A percentile compares a stretch with the other conserved stretches of the same genome.
phyloP scores from a whole-genome alignment of 164 flowering plant species.

The Vitis amurensis region DNA sequence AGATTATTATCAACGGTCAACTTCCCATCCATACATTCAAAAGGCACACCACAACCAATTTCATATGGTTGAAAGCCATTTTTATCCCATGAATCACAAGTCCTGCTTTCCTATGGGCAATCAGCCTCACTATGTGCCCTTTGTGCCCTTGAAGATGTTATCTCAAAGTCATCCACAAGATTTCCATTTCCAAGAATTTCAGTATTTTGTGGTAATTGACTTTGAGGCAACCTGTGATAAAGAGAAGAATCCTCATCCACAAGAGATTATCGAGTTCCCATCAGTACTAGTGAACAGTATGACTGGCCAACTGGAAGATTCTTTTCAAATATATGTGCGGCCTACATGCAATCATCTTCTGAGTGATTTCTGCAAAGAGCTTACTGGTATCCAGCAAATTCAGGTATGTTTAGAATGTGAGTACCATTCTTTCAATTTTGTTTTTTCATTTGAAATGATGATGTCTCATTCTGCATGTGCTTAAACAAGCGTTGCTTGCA shows the following conservation, averaged over 20 bases:
- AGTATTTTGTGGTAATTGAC: slow-evolving; percentile 94
- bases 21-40: slow-evolving; percentile 42
- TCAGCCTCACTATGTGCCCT: slow-evolving; percentile 48
- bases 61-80: slow-evolving; percentile 38
- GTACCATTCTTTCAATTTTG: not conserved
- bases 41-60: slow-evolving; percentile 48
- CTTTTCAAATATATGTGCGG: slow-evolving; percentile 83
- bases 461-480: too few species aligned
- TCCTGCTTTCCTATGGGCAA: slow-evolving; percentile 34
- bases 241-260: slow-evolving; percentile 78
- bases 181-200: slow-evolving; percentile 71
- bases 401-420: slow-evolving; percentile 50
- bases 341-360: slow-evolving; percentile 78
- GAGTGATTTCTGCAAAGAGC: slow-evolving; percentile 92
- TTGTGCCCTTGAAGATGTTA: slow-evolving; percentile 25
- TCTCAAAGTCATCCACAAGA: slow-evolving; percentile 49
- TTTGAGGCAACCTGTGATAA: slow-evolving; percentile 98
- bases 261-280: slow-evolving; percentile 97
- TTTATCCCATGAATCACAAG: slow-evolving; percentile 20
- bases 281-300: slow-evolving; percentile 82
- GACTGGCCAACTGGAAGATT: slow-evolving; percentile 82
- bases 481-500: too few species aligned
- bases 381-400: slow-evolving; percentile 92
- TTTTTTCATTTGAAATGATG: not conserved
- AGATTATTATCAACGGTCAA: slow-evolving; percentile 43